phyloP scores from a whole-genome alignment of 2,329 filamentous ascomycete species.

The Aspergillus glaucus region DNA sequence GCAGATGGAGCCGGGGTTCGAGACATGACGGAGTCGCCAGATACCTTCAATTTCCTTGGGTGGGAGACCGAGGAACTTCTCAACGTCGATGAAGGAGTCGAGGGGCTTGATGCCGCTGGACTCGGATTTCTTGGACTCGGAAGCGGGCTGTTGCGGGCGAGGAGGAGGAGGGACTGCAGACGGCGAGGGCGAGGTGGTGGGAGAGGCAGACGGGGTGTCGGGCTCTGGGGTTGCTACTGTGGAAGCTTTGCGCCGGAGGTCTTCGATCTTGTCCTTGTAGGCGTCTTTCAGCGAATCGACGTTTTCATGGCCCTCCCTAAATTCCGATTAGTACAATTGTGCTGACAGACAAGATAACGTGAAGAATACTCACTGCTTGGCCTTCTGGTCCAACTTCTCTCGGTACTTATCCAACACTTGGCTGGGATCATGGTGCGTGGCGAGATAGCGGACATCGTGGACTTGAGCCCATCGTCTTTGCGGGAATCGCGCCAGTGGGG shows the following conservation, averaged over 20 bases:
- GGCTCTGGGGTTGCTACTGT: conserved; percentile 46
- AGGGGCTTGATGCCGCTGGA: conserved; percentile 57
- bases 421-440: conserved; percentile 62
- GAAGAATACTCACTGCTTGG: conserved; percentile 50
- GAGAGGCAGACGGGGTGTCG: conserved; percentile 22
- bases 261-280: conserved; percentile 76
- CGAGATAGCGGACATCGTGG: conserved; percentile 83
- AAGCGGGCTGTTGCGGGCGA: conserved; percentile 29
- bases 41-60: conserved; percentile 76
- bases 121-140: conserved; percentile 23
- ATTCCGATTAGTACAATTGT: conserved; percentile 48
- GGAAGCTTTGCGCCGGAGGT: conserved; percentile 62
- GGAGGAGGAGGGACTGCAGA: conserved; percentile 29
- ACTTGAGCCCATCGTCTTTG: conserved; percentile 88
- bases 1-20: conserved; percentile 68
- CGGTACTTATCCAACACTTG: conserved; percentile 77
- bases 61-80: conserved; percentile 67
- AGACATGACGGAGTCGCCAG: conserved; percentile 83
- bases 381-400: conserved; percentile 77
- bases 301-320: conserved; percentile 58
- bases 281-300: conserved; percentile 61
- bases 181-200: conserved; percentile 26
- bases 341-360: background rate
- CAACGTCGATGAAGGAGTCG: conserved; percentile 67
- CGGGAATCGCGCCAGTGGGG: conserved; percentile 23